These are phyloP conservation scores for Chloromonas sp. DNA, from an alignment of 163 green algal genomes.

Conservation along the genomic window DNA sequence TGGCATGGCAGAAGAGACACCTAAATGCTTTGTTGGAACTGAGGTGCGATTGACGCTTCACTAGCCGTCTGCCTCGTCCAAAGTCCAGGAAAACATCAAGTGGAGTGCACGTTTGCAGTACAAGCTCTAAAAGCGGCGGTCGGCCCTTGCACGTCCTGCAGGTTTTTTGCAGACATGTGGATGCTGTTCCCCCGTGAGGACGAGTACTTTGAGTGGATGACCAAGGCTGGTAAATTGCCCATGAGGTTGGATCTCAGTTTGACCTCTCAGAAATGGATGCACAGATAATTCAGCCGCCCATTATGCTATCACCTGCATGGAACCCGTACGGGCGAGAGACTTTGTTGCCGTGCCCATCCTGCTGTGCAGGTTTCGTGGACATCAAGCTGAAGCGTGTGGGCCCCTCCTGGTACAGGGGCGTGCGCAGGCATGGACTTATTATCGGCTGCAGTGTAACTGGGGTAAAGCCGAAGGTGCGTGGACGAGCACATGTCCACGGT, in stretches of 20 bases:
- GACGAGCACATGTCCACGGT: background rate
- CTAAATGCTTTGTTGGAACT: background rate
- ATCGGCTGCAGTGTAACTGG: constrained; percentile 95
- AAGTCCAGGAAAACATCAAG: background rate
- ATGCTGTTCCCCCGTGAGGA: constrained; percentile 95
- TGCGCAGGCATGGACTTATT: constrained; percentile 90
- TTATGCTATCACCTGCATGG: too few relatives aligned
- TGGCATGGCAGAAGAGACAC: too few relatives aligned
- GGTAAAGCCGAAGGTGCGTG: constrained; percentile 60
- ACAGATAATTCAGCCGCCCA: too few relatives aligned
- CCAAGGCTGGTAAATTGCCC: constrained; percentile 41
- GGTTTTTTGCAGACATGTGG: constrained; percentile 78
- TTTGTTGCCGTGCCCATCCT: too few relatives aligned
- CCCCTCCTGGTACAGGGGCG: constrained; percentile 88
- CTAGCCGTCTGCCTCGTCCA: background rate
- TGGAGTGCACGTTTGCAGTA: background rate
- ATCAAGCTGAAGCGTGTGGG: constrained; percentile 90
- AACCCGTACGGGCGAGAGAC: too few relatives aligned
- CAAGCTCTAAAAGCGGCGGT: background rate
- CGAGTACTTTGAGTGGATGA: constrained; percentile 96
- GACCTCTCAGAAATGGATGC: too few relatives aligned
- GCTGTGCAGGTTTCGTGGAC: constrained; percentile 66
- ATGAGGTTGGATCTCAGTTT: too few relatives aligned
- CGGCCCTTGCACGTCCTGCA: background rate
- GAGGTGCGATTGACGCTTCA: background rate